phyloP scores from a whole-genome alignment of 2,329 filamentous ascomycete genomes.

The Coniochaeta sp. region DNA sequence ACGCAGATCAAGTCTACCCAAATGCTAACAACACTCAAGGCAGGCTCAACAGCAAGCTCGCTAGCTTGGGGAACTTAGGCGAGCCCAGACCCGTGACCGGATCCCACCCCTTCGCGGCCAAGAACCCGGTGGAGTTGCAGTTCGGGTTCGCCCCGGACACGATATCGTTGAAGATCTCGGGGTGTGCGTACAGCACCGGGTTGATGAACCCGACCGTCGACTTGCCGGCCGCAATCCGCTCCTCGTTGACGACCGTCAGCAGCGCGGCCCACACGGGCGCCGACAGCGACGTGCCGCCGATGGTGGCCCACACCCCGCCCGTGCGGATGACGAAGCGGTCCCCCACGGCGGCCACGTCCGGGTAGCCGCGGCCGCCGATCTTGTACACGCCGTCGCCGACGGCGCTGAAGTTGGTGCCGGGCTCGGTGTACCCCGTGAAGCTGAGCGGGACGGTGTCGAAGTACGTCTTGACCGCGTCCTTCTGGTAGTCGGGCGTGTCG shows the following conservation, averaged over 20 bases:
- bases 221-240: slow-evolving; percentile 35
- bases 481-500: slow-evolving; percentile 20
- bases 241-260: slow-evolving; percentile 43
- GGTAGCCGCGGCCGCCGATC: slow-evolving; percentile 36
- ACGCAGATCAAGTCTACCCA: not conserved
- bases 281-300: slow-evolving; percentile 43
- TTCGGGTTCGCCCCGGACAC: slow-evolving; percentile 27
- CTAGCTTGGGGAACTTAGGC: slow-evolving; percentile 23
- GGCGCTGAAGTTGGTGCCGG: slow-evolving; percentile 26
- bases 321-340: slow-evolving; percentile 25
- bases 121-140: slow-evolving; percentile 31
- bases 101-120: slow-evolving; percentile 32
- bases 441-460: slow-evolving; percentile 15
- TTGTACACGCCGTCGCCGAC: slow-evolving; percentile 31
- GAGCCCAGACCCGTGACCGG: slow-evolving; percentile 29
- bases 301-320: slow-evolving; percentile 23
- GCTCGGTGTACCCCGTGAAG: slow-evolving; percentile 23
- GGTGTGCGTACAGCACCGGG: slow-evolving; percentile 30
- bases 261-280: slow-evolving; percentile 40
- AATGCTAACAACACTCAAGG: slow-evolving; percentile 7
- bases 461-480: slow-evolving; percentile 16
- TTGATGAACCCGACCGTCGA: slow-evolving; percentile 44
- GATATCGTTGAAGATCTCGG: slow-evolving; percentile 22
- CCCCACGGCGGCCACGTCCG: slow-evolving; percentile 38
- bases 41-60: slow-evolving; percentile 23